Base-by-base conservation (phyloP, 306 rosid genomes). In the Sophora flavescens region DNA sequence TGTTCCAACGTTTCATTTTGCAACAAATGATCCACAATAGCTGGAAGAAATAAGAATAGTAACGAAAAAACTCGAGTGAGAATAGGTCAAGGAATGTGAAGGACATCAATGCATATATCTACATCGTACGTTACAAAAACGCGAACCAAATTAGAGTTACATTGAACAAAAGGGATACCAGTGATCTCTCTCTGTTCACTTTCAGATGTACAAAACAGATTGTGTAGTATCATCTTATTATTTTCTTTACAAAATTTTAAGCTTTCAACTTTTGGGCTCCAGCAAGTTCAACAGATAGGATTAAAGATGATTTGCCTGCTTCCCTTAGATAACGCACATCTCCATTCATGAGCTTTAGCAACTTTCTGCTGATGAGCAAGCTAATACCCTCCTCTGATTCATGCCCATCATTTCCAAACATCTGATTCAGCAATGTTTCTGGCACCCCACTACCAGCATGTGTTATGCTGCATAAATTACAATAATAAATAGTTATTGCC, bases 301-400 rank as follows among this genome's bases (percentile, higher is more conserved):
- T 89, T 81, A 95, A 91, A 72, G 87, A 86, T 2, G 96, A 82
- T 72, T 75, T 92, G n/a, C 90, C 96, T 18, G 84, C 96, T 89
- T 92, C 97, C 77, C 88, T 87, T 51, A 95, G 81, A 82, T 91
- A 92, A 41, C 84, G 88, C 11, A 92, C 91, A 56, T 91, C 97
- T 42, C 99, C 99, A 70, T 86, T 90, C 97, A 95, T 95, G 22
- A 90, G 92, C 84, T 89, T 89, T 84, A 92, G 84, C 58, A 95
- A 86, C 77, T 89, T 92, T 74, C 97, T 84, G 80, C 99, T 88
- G 72, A 95, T 86, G 39, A 92, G 86, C 13, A 95, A 84, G 86
- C 96, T 87, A 35, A 87, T 63, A 44, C 97, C 97, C 68, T 92
- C 98, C 33, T 95, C 98, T 0, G 93, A 90, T 45, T 89, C 80